Conservation (phyloP, 1,284 basidiomycete species). For the Mycena citricolor region DNA sequence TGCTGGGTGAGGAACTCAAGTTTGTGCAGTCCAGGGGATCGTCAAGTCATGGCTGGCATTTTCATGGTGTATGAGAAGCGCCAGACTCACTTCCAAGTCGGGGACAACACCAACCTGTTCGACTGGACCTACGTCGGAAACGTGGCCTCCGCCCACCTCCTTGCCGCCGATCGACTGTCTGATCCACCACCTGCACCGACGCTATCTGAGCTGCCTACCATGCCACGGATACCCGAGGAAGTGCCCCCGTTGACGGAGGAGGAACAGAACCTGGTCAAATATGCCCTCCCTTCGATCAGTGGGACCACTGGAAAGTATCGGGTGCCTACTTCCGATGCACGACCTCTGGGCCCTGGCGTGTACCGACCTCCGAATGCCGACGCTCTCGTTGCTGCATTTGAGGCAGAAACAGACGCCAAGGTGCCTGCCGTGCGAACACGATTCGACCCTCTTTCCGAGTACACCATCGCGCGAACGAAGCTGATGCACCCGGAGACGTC, state of each 20-base stretch:
- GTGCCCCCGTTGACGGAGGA: conserved; percentile 41
- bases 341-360: conserved; percentile 79
- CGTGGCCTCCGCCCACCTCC: conserved; percentile 91
- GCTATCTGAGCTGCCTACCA: conserved; percentile 35
- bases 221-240: conserved; percentile 37
- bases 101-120: conserved; percentile 90
- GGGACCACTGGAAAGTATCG: conserved; percentile 60
- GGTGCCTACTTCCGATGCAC: conserved; percentile 75
- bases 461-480: conserved; percentile 50
- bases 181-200: conserved; percentile 41
- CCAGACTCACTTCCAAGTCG: conserved; percentile 93
- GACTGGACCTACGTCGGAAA: conserved; percentile 99
- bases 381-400: conserved; percentile 61
- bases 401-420: conserved; percentile 45
- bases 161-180: conserved; percentile 86
- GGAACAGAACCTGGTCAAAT: conserved; percentile 48
- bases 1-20: conserved; percentile 6
- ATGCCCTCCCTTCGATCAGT: conserved; percentile 62
- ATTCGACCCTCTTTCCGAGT: conserved; percentile 69
- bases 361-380: conserved; percentile 59
- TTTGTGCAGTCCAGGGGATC: conserved; percentile 79
- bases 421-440: conserved; percentile 73
- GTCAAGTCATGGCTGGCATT: conserved; percentile 83
- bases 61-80: conserved; percentile 79
- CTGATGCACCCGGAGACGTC: conserved; percentile 42